Percentiles rank a stretch among this genome's conserved stretches.
These are phyloP conservation scores for Fusarium staphyleae DNA, from an alignment of 2,329 filamentous ascomycete genomes.

Conservation along the genomic window DNA sequence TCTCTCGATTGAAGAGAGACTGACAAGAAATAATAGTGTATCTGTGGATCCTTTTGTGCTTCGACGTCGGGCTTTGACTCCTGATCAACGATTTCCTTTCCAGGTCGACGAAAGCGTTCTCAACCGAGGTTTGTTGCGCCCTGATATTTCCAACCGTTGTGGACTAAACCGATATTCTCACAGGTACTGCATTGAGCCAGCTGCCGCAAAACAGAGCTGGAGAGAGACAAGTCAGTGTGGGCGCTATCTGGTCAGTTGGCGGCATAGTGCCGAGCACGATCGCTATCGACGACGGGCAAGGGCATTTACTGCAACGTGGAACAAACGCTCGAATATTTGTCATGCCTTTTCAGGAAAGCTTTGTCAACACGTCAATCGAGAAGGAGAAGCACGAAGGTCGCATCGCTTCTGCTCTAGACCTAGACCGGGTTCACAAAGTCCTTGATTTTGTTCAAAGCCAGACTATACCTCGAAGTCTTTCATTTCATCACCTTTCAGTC, in stretches of 20 bases:
- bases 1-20: conserved; percentile 53
- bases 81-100: conserved; percentile 20
- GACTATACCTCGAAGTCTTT: conserved; percentile 10
- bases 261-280: conserved; percentile 65
- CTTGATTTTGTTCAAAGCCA: conserved; percentile 58
- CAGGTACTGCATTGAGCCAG: conserved; percentile 39
- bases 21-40: conserved; percentile 52
- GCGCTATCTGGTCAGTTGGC: conserved; percentile 79
- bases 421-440: conserved; percentile 73
- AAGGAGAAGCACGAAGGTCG: conserved; percentile 74
- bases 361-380: conserved; percentile 62
- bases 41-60: conserved; percentile 53
- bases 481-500: not conserved
- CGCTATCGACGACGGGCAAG: conserved; percentile 68
- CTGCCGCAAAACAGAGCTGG: conserved; percentile 34
- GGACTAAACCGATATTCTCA: conserved; percentile 19
- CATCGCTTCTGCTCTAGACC: conserved; percentile 80
- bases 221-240: conserved; percentile 65
- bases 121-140: conserved; percentile 21
- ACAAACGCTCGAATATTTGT: conserved; percentile 74
- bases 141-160: not conserved
- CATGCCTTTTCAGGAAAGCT: conserved; percentile 55
- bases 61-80: conserved; percentile 34
- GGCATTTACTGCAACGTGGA: conserved; percentile 70
- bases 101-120: conserved; percentile 22